phyloP scores from a whole-genome alignment of 2,329 filamentous ascomycete genomes.

The Sphaerulina vaccinii region DNA sequence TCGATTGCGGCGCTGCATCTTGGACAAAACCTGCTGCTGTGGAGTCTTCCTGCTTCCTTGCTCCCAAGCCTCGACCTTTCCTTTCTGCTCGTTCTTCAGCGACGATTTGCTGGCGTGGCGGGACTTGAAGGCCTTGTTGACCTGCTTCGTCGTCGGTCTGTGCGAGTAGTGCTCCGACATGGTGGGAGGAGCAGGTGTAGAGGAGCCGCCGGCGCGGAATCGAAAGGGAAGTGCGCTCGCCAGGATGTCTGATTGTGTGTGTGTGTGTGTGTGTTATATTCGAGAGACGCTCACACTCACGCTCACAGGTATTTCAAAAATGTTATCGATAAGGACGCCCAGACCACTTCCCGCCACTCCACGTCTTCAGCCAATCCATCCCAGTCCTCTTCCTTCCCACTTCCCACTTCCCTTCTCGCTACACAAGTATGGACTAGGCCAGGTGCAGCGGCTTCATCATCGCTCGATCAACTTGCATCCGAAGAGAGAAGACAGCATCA shows the following conservation, averaged over 20 bases:
- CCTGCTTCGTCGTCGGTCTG: constrained; percentile 83
- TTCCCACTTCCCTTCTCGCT: too few species aligned
- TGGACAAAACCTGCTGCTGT: constrained; percentile 96
- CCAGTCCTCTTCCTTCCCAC: too few species aligned
- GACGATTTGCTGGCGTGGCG: constrained; percentile 85
- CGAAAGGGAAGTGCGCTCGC: constrained; percentile 60
- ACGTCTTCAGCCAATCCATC: too few species aligned
- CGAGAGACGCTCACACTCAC: too few species aligned
- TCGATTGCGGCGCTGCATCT: constrained; percentile 92
- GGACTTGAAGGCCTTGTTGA: constrained; percentile 90
- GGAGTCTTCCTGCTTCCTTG: constrained; percentile 70
- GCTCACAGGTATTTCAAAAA: too few species aligned
- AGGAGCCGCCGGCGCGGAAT: constrained; percentile 76
- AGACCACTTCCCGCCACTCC: too few species aligned
- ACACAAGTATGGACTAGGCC: too few species aligned
- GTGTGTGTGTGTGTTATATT: background rate
- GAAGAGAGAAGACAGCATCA: too few species aligned
- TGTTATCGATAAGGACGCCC: too few species aligned
- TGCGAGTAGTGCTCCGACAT: constrained; percentile 72
- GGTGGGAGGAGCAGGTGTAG: constrained; percentile 58
- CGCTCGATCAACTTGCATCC: too few species aligned
- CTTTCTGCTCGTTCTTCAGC: constrained; percentile 81
- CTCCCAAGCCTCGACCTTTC: constrained; percentile 73
- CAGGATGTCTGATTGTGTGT: constrained; percentile 29
- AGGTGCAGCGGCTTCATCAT: too few species aligned